Evolutionary conservation across 176 grass and related monocot genomes (phyloP).

Genomic region (Cenchrus purpureus): DNA sequence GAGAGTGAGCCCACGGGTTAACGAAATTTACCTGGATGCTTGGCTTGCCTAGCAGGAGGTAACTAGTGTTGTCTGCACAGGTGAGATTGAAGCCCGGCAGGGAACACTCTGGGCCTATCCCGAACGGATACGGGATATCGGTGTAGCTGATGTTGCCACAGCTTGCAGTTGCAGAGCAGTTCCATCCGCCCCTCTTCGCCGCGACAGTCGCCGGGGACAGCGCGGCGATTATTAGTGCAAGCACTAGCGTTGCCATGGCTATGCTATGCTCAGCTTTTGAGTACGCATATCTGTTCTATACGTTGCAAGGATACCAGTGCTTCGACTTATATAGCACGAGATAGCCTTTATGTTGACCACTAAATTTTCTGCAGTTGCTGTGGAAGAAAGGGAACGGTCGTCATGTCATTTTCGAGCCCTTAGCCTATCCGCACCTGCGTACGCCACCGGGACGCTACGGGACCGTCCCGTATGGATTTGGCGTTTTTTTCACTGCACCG

Average conservation of each 20-base stretch:
- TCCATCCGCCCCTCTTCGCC: neutral
- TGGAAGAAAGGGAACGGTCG: too few relatives aligned
- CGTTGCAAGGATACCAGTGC: neutral
- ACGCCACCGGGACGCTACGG: too few relatives aligned
- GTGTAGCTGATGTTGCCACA: neutral
- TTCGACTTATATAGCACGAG: neutral
- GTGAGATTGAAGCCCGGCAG: constrained; percentile 19
- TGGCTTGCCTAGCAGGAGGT: neutral
- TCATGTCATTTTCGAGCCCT: too few relatives aligned
- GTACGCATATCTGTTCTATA: neutral
- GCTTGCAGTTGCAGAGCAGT: neutral
- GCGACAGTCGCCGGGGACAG: neutral
- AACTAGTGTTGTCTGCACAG: fast-evolving
- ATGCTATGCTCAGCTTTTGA: neutral
- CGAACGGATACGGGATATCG: neutral
- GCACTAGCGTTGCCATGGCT: neutral
- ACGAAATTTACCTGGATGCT: neutral
- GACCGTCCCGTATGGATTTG: too few relatives aligned
- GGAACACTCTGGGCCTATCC: neutral
- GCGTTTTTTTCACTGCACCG: too few relatives aligned
- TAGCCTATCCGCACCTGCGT: too few relatives aligned
- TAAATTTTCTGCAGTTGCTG: too few relatives aligned
- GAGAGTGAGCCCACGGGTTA: too few relatives aligned
- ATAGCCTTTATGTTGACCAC: too few relatives aligned
- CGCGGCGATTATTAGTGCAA: neutral